Percentiles rank a stretch among this genome's conserved stretches.
Conservation (phyloP, 2,329 filamentous ascomycete species). For the Cordyceps javanica region DNA sequence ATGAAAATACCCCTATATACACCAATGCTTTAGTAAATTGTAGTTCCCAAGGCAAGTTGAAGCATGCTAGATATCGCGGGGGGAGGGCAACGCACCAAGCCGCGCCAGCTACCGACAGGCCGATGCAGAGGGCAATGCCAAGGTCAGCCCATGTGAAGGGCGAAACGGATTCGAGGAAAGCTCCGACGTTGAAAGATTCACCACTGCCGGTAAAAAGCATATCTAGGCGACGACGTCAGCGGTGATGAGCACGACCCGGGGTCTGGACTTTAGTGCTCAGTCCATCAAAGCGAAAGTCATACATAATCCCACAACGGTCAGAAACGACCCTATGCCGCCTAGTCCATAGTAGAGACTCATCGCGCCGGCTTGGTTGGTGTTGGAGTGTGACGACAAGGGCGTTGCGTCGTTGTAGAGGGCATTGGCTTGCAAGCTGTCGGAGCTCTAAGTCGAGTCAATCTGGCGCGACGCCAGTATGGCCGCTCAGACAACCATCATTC, state of each 20-base stretch:
- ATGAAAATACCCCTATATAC: slow-evolving; percentile 89
- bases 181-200: slow-evolving; percentile 94
- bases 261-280: not conserved
- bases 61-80: slow-evolving; percentile 26
- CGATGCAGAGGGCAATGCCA: slow-evolving; percentile 91
- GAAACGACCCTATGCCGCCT: slow-evolving; percentile 60
- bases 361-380: slow-evolving; percentile 24
- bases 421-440: slow-evolving; percentile 16
- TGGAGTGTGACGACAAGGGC: slow-evolving; percentile 18
- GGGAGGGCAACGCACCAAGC: slow-evolving; percentile 61
- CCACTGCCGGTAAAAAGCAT: slow-evolving; percentile 98
- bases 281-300: slow-evolving; percentile 34
- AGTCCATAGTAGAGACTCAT: slow-evolving; percentile 72
- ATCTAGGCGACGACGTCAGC: slow-evolving; percentile 48
- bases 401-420: slow-evolving; percentile 16
- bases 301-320: slow-evolving; percentile 74
- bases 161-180: slow-evolving; percentile 89
- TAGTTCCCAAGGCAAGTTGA: not conserved
- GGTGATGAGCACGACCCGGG: not conserved
- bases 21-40: slow-evolving; percentile 16
- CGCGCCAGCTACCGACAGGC: slow-evolving; percentile 90
- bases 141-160: slow-evolving; percentile 89
- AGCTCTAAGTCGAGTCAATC: slow-evolving; percentile 16
- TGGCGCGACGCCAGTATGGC: slow-evolving; percentile 17
- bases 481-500: slow-evolving; percentile 5